A percentile compares a stretch with the other conserved stretches of the same genome.
Conservation (phyloP, 2,329 filamentous ascomycete genomes). For the Cladosporium colombiae region DNA sequence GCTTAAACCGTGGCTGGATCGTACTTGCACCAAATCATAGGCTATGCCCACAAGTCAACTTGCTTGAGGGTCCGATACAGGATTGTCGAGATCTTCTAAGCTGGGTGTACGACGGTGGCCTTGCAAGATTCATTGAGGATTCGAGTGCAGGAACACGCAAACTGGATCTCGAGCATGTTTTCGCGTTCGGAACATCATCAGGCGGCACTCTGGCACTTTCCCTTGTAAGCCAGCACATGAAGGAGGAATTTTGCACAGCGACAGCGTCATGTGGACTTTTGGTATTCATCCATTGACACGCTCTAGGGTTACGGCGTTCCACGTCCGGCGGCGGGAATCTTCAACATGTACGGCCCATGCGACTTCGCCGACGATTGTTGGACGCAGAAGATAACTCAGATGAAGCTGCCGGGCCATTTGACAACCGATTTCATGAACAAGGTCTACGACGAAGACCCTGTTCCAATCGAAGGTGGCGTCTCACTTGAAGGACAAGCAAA, state of each 20-base stretch:
- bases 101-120: not conserved
- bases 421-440: not conserved
- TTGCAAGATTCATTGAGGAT: not conserved
- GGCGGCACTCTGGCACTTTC: not conserved
- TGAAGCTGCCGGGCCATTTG: not conserved
- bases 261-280: too few relatives aligned
- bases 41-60: not conserved
- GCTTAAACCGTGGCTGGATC: not conserved
- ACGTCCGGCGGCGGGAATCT: not conserved
- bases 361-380: not conserved
- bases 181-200: not conserved
- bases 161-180: not conserved
- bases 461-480: slow-evolving; percentile 5
- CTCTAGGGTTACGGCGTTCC: not conserved
- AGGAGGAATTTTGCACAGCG: too few relatives aligned
- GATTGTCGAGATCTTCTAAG: not conserved
- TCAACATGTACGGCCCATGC: slow-evolving; percentile 6
- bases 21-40: slow-evolving; percentile 1
- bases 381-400: not conserved
- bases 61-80: not conserved
- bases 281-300: not conserved
- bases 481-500: slow-evolving; percentile 17
- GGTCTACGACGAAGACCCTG: not conserved
- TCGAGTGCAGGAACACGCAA: not conserved
- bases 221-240: not conserved